Evolutionary conservation across 2,329 filamentous ascomycete species (phyloP).

Genomic region (Sarocladium oryzae): DNA sequence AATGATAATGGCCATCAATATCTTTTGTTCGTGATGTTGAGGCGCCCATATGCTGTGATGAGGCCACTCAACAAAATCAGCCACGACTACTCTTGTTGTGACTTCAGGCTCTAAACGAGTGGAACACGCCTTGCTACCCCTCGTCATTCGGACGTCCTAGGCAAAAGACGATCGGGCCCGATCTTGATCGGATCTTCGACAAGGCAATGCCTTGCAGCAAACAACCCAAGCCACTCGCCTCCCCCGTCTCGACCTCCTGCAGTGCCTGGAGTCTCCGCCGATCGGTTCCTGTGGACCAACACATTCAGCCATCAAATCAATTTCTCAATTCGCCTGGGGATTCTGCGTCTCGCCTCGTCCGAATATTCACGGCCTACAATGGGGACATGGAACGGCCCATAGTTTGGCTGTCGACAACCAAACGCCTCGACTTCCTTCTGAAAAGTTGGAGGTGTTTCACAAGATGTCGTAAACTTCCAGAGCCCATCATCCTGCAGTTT

Average conservation of each 20-base stretch:
- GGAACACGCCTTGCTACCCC: too few species aligned
- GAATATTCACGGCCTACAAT: neutral
- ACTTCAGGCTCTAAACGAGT: too few species aligned
- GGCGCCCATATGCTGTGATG: too few species aligned
- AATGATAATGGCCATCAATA: too few species aligned
- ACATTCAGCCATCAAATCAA: neutral
- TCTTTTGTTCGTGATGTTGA: too few species aligned
- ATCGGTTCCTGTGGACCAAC: too few species aligned
- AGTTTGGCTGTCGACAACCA: neutral
- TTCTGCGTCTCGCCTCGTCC: neutral
- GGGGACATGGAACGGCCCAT: neutral
- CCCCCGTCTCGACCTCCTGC: neutral
- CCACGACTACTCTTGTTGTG: too few species aligned
- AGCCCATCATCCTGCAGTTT: neutral
- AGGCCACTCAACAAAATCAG: too few species aligned
- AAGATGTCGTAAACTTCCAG: neutral
- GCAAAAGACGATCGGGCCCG: slow-evolving; percentile 1
- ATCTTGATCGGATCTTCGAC: slow-evolving; percentile 8
- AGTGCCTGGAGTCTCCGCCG: neutral
- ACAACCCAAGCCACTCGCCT: neutral
- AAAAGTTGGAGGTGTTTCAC: neutral
- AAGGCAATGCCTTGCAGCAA: neutral
- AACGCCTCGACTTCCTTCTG: neutral
- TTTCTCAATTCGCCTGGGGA: too few species aligned
- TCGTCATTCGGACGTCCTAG: neutral